Evolutionary conservation across 805 yeast species (phyloP).

Genomic region (Trichomonascus vanleenenianus): DNA sequence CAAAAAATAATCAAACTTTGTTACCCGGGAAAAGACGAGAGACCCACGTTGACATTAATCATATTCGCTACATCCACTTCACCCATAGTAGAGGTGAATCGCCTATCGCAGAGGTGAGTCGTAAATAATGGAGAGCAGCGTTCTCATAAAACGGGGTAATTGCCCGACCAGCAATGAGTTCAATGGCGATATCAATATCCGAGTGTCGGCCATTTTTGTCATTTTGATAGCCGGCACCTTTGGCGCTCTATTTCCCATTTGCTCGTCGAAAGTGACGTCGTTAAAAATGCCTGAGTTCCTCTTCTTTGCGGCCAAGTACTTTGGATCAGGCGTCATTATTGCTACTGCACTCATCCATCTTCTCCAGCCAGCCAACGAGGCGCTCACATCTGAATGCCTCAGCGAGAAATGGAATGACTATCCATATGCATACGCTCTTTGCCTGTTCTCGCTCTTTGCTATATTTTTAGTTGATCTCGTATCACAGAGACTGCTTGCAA

Average conservation of each 20-base stretch:
- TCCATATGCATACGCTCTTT: conserved; percentile 51
- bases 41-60: too few relatives aligned
- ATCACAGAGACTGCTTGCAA: conserved; percentile 12
- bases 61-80: too few relatives aligned
- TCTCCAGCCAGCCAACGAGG: conserved; percentile 34
- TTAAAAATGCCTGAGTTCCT: conserved; percentile 22
- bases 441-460: conserved; percentile 39
- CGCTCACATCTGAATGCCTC: conserved; percentile 16
- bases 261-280: conserved; percentile 20
- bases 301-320: conserved; percentile 35
- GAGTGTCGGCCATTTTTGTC: conserved; percentile 54
- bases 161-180: conserved; percentile 20
- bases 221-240: conserved; percentile 43
- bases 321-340: conserved; percentile 72
- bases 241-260: conserved; percentile 38
- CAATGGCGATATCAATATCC: conserved; percentile 38
- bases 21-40: too few relatives aligned
- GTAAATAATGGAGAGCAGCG: too few relatives aligned
- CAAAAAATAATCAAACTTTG: background rate
- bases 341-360: conserved; percentile 71
- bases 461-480: conserved; percentile 19
- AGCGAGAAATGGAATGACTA: conserved; percentile 37
- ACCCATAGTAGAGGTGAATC: too few relatives aligned
- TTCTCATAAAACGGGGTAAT: conserved; percentile 2
- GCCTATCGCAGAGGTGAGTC: too few relatives aligned